Evolutionary conservation across 2,329 filamentous ascomycete species (phyloP).

Genomic region (Curvularia sp.): DNA sequence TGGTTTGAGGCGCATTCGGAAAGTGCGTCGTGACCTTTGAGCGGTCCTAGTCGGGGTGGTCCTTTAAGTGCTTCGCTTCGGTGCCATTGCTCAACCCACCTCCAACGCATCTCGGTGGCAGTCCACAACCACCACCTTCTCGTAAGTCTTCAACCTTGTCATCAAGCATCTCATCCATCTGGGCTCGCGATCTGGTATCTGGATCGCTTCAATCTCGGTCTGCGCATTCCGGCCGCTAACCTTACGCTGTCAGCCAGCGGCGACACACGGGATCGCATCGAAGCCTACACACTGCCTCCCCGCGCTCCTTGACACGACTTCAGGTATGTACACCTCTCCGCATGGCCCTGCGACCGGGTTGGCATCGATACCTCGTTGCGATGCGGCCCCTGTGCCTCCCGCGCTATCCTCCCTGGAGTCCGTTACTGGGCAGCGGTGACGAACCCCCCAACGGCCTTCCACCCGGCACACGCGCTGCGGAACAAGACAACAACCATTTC

Average conservation of each 20-base stretch:
- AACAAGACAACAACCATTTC: constrained; percentile 30
- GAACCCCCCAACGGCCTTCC: constrained; percentile 34
- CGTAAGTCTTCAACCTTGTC: constrained; percentile 34
- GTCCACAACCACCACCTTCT: constrained; percentile 35
- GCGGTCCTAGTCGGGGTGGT: constrained; percentile 39
- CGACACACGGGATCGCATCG: constrained; percentile 48
- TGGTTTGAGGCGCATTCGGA: constrained; percentile 23
- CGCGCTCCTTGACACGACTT: constrained; percentile 33
- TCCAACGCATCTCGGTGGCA: constrained; percentile 33
- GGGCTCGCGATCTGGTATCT: constrained; percentile 23
- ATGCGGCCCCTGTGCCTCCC: constrained; percentile 28
- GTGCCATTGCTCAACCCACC: constrained; percentile 33
- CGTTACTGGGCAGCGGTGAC: constrained; percentile 44
- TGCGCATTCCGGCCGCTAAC: constrained; percentile 43
- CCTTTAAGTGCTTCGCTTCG: constrained; percentile 36
- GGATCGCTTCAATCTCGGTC: constrained; percentile 20
- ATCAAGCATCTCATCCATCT: constrained; percentile 24
- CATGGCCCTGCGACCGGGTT: constrained; percentile 43
- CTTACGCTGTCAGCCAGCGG: constrained; percentile 44
- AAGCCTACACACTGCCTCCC: constrained; percentile 38
- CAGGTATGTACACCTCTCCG: constrained; percentile 46
- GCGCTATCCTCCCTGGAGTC: constrained; percentile 42
- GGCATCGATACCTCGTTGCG: constrained; percentile 19
- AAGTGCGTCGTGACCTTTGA: constrained; percentile 35
- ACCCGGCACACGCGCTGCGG: constrained; percentile 26